Base-by-base conservation (phyloP, 1,284 basidiomycete genomes). In the Pterulicium gracile region DNA sequence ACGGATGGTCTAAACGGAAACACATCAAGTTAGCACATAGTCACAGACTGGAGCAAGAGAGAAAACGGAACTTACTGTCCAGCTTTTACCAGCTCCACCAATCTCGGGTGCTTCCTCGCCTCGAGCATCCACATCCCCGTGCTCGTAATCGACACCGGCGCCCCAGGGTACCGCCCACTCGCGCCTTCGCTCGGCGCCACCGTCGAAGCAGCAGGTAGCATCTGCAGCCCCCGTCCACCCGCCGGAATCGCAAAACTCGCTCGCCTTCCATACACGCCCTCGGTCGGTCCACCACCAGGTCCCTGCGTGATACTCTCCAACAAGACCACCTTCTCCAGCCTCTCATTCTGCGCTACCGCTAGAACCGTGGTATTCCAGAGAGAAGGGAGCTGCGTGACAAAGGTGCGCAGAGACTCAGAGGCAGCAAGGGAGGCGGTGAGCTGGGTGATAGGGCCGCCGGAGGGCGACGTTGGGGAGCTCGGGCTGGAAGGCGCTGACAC, bases 341-440 rank as follows among this genome's bases (percentile, higher is more conserved):
- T 44, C 0, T 64, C 61, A 49, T 75, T 75, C 5, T 54, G 34
- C 20, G 68, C 66, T n/a, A 75, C 58, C 27, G 61, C 47, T 45
- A 72, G 61, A 47, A 76, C 60, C 19, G 68, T 51, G 17, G 63
- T 59, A 54, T 69, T 77, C 73, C 75, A 76, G 0, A 73, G 56
- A 1, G 63, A 62, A 0, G 74, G 74, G 2, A 72, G 58, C 36
- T 66, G 61, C 0, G 74, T 70, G 24, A 64, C 59, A 46, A 77
- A 61, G 1, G 61, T 63, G 45, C 64, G 68, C 2, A 77, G 56
- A 20, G 54, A 51, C 34, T 54, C 69, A 40, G 55, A 56, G 19
- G 47, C 52, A 24, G 67, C 60, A 13, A 77, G 61, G 1, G 68
- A 65, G 3, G 55, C 46, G 3, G 64, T 61, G 42, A 72, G 60